Conservation (phyloP, 257 asterid genomes). For the Solanum sparsipilum region DNA sequence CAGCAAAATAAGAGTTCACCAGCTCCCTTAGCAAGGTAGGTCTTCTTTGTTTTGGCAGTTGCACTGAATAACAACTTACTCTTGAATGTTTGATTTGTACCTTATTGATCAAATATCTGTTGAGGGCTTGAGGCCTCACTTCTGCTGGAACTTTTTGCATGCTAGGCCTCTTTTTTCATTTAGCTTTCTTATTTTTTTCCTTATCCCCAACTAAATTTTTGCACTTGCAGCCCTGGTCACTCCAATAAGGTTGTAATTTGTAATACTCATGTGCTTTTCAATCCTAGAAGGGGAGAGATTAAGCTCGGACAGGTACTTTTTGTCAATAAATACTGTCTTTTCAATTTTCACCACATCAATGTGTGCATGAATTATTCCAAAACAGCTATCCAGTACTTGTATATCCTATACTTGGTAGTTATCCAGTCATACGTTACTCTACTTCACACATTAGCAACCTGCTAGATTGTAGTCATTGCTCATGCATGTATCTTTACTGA, state of each 20-base stretch:
- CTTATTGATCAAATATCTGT: not conserved
- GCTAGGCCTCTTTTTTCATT: not conserved
- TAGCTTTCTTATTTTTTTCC: not conserved
- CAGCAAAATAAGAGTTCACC: slow-evolving; percentile 19
- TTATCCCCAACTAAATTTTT: not conserved
- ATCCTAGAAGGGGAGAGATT: slow-evolving; percentile 90
- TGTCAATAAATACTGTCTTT: not conserved
- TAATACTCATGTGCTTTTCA: slow-evolving; percentile 94
- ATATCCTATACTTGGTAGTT: not conserved
- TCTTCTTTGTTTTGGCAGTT: not conserved
- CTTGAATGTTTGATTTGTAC: not conserved
- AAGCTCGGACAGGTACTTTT: slow-evolving; percentile 88
- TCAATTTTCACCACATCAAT: not conserved
- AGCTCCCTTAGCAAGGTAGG: slow-evolving; percentile 39
- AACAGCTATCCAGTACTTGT: not conserved
- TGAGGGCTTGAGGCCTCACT: not conserved
- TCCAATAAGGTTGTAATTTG: slow-evolving; percentile 67
- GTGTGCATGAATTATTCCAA: not conserved
- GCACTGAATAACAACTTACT: not conserved
- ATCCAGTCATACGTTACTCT: not conserved
- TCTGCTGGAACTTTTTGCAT: not conserved
- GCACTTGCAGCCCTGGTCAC: slow-evolving; percentile 33
- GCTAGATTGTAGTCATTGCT: not conserved
- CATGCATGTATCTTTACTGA: not conserved
- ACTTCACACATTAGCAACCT: not conserved